Percentiles rank a stretch among this genome's conserved stretches.
phyloP scores from a whole-genome alignment of 2,329 filamentous ascomycete species.

The Chaetomium sp. region DNA sequence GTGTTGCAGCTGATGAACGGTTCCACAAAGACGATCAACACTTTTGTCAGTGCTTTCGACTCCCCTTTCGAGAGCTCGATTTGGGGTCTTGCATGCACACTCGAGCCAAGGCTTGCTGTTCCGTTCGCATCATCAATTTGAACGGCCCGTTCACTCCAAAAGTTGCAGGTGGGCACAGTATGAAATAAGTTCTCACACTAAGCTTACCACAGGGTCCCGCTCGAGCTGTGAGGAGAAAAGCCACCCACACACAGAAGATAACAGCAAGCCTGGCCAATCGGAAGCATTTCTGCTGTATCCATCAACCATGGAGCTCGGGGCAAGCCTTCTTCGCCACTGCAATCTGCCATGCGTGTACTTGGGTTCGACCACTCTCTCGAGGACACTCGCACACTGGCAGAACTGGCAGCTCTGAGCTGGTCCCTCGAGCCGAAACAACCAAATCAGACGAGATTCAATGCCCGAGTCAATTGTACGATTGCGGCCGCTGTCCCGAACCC shows the following conservation, averaged over 20 bases:
- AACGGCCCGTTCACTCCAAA: background rate
- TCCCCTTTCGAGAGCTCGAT: too few relatives aligned
- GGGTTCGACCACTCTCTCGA: background rate
- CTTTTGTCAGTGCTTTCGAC: background rate
- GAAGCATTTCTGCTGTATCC: background rate
- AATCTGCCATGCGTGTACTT: too few relatives aligned
- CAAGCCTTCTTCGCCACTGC: constrained; percentile 18
- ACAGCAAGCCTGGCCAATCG: constrained; percentile 16
- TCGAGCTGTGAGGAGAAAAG: constrained; percentile 5
- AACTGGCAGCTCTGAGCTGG: background rate
- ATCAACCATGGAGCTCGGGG: constrained; percentile 10
- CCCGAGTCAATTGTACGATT: constrained; percentile 15
- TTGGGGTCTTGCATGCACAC: background rate
- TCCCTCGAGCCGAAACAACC: constrained; percentile 3
- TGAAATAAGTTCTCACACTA: background rate
- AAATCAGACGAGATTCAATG: constrained; percentile 7
- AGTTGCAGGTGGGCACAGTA: background rate
- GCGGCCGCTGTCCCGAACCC: background rate
- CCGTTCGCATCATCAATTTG: background rate
- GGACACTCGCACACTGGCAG: background rate
- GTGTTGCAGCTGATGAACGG: constrained; percentile 3
- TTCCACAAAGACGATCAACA: background rate
- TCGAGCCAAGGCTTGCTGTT: background rate
- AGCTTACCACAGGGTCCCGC: background rate
- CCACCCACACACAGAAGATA: background rate